phyloP scores from a whole-genome alignment of 1,284 basidiomycete genomes.

The Sporisorium iseilematis-ciliati region DNA sequence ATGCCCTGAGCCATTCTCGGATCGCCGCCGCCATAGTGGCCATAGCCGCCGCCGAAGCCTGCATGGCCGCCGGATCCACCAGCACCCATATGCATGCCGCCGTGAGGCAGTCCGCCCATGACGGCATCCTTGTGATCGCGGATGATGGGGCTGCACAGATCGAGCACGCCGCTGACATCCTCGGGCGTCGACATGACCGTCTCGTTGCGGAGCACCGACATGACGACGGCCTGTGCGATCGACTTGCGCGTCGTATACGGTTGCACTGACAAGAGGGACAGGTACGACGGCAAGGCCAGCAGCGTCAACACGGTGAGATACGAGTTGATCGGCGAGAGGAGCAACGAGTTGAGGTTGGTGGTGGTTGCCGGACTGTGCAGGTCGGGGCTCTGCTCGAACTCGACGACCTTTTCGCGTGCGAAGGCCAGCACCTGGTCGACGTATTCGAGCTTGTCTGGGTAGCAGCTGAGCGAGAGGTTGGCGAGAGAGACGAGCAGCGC shows the following conservation, averaged over 20 bases:
- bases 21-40: constrained; percentile 42
- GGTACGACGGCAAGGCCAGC: constrained; percentile 65
- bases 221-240: constrained; percentile 66
- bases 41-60: constrained; percentile 40
- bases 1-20: constrained; percentile 44
- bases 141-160: constrained; percentile 64
- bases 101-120: constrained; percentile 40
- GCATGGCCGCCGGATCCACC: constrained; percentile 26
- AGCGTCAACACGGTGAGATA: constrained; percentile 65
- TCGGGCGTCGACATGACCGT: constrained; percentile 66
- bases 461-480: constrained; percentile 67
- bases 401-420: constrained; percentile 61
- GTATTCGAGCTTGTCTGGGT: constrained; percentile 68
- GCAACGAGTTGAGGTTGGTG: constrained; percentile 61
- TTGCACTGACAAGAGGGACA: constrained; percentile 60
- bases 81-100: constrained; percentile 38
- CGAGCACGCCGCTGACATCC: constrained; percentile 66
- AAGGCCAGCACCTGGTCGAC: constrained; percentile 69
- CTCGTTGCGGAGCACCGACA: constrained; percentile 64
- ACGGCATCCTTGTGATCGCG: constrained; percentile 61
- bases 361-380: constrained; percentile 54
- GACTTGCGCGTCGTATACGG: constrained; percentile 62
- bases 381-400: constrained; percentile 59
- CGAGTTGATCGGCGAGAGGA: constrained; percentile 66
- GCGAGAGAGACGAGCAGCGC: constrained; percentile 65